Base-by-base conservation (phyloP, 331 rosid species). In the Telfairia occidentalis region DNA sequence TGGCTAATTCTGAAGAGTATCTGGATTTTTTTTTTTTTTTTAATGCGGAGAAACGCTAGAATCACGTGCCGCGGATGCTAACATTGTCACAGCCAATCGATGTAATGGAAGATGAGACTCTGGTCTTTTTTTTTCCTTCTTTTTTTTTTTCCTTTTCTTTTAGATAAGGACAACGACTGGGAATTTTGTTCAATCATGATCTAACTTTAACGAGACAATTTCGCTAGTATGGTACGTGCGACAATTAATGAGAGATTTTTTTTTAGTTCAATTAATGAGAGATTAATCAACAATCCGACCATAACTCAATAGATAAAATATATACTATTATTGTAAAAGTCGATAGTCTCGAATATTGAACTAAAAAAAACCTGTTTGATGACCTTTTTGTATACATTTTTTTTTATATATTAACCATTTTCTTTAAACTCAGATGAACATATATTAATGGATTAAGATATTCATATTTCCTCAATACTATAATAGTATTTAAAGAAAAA, bases 1-100 rank as follows among this genome's bases (percentile, higher is more conserved):
- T 77, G 94, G 90, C 85, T 50, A n/a, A 16, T 21, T 52, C 65
- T 12, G 12, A 80, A 80, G 76, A 79, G 57, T 12, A 32, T 18
- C 46, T 23, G 52, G 85, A 79, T 61, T 34, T 61, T 61, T 55
- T 26, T 72, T 61, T 34, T 61, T 61, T 55, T 26, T 72, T 79
- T 7, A n/a, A 21, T 18, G 5, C 5, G 75, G 10, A 73, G 26
- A 19, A 57, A 15, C 29, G 49, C 2, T 59, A 12, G 2, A 16
- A 35, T 29, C 73, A 72, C 81, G 1, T 24, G 0, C 12, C 11
- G 69, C 9, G 46, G 45, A 65, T 48, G 16, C 2, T 18, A 5
- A 3, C 19, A 23, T 21, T 42, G 73, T 80, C 80, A 67, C 86
- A 23, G 76, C 77, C 84, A 50, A 50, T 71, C 8, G 43, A 0